These are phyloP conservation scores for Polygonum maritimum DNA, from an alignment of 148 eudicot genomes.

Conservation along the genomic window DNA sequence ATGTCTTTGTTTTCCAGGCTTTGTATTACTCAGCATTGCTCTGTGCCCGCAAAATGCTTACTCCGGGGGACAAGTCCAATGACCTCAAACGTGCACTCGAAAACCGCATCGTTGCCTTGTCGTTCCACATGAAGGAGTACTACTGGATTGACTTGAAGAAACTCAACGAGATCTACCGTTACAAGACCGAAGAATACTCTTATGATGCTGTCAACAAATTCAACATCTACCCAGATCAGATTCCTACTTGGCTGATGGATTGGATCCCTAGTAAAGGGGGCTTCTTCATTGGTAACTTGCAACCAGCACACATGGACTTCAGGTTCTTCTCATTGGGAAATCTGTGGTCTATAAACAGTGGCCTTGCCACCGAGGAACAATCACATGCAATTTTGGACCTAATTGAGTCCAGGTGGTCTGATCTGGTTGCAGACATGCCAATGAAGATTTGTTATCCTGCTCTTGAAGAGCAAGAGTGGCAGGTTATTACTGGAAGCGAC, in stretches of 20 bases:
- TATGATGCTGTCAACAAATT: conserved; percentile 59
- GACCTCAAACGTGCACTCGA: conserved; percentile 43
- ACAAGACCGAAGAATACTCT: conserved; percentile 60
- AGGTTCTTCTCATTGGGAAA: conserved; percentile 57
- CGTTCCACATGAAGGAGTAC: conserved; percentile 54
- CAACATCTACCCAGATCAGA: conserved; percentile 66
- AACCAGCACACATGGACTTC: conserved; percentile 61
- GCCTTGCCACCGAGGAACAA: conserved; percentile 42
- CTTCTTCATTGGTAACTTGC: conserved; percentile 50
- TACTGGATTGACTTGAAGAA: conserved; percentile 49
- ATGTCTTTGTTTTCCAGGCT: conserved; percentile 27
- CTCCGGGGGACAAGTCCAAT: conserved; percentile 46
- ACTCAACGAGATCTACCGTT: conserved; percentile 56
- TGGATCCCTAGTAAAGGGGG: conserved; percentile 61
- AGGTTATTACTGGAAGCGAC: conserved; percentile 54
- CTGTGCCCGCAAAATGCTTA: conserved; percentile 52
- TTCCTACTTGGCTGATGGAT: conserved; percentile 50
- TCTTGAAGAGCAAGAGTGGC: conserved; percentile 57
- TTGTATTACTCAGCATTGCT: conserved; percentile 51
- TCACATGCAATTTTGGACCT: conserved; percentile 60
- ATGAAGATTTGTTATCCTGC: conserved; percentile 60
- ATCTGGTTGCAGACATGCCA: conserved; percentile 54
- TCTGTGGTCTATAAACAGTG: conserved; percentile 49
- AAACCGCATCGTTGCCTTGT: conserved; percentile 51
- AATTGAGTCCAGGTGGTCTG: conserved; percentile 49